Evolutionary conservation across 1,284 basidiomycete species (phyloP).

Genomic region (Cerrena zonata): DNA sequence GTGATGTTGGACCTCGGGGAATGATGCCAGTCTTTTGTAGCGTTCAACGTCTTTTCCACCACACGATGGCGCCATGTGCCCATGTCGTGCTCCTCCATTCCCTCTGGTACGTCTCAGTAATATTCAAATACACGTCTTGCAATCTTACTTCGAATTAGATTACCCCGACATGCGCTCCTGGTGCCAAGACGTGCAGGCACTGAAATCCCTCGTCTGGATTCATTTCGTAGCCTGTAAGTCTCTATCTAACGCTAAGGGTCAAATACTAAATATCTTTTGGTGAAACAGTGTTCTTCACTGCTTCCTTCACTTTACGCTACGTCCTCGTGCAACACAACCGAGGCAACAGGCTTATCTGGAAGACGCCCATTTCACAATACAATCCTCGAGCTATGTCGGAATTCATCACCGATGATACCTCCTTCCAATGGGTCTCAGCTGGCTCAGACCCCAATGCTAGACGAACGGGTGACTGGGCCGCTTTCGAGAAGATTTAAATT

Average conservation of each 20-base stretch:
- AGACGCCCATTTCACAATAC: slow-evolving; percentile 46
- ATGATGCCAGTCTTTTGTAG: slow-evolving; percentile 23
- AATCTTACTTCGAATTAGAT: slow-evolving; percentile 26
- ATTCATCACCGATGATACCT: neutral
- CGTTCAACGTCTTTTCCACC: slow-evolving; percentile 56
- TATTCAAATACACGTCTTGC: neutral
- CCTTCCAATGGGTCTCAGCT: neutral
- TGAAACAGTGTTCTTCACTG: slow-evolving; percentile 38
- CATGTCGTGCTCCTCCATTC: slow-evolving; percentile 43
- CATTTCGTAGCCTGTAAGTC: slow-evolving; percentile 48
- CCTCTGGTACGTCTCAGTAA: slow-evolving; percentile 31
- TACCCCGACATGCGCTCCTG: slow-evolving; percentile 42
- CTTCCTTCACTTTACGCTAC: slow-evolving; percentile 39
- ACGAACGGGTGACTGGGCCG: neutral
- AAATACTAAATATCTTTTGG: slow-evolving; percentile 1
- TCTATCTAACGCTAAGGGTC: neutral
- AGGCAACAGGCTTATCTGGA: slow-evolving; percentile 49
- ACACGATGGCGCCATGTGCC: slow-evolving; percentile 47
- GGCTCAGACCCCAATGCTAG: neutral
- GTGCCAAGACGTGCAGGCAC: slow-evolving; percentile 49
- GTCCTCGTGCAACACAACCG: slow-evolving; percentile 35
- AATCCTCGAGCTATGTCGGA: slow-evolving; percentile 12
- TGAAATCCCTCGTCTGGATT: slow-evolving; percentile 55
- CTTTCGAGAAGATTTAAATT: neutral
- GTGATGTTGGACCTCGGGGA: slow-evolving; percentile 12